A percentile compares a stretch with the other conserved stretches of the same genome.
phyloP scores from a whole-genome alignment of 768 basidiomycete genomes.

The Amanita brunnescens region DNA sequence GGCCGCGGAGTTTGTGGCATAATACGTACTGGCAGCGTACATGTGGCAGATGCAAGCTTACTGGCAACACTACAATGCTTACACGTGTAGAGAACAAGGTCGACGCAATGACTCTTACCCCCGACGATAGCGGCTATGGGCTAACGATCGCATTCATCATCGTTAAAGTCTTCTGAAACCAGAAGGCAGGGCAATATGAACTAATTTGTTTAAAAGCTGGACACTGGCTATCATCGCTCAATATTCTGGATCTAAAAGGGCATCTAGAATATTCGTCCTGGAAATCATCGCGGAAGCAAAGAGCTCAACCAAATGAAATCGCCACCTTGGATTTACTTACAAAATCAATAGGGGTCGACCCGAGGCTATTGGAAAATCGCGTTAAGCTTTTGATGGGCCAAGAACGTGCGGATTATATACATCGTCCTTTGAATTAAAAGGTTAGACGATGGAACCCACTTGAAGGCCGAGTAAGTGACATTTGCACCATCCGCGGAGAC shows the following conservation, averaged over 20 bases:
- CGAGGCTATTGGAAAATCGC: neutral
- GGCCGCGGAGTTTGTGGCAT: conserved; percentile 3
- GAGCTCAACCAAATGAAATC: neutral
- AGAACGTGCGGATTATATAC: neutral
- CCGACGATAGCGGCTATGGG: neutral
- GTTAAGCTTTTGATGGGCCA: conserved; percentile 1
- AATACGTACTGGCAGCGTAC: neutral
- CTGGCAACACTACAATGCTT: neutral
- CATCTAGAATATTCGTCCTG: neutral
- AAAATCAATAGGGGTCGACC: neutral
- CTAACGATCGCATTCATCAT: neutral
- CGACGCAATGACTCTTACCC: neutral
- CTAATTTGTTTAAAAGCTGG: neutral
- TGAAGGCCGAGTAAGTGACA: neutral
- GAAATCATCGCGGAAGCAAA: neutral
- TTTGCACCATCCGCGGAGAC: neutral
- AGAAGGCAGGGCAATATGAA: neutral
- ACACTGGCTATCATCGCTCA: neutral
- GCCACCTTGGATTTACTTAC: neutral
- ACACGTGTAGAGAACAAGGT: conserved; percentile 2
- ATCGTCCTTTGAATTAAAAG: neutral
- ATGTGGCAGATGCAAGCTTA: neutral
- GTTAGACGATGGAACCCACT: neutral
- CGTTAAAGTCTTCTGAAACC: neutral
- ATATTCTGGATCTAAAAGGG: neutral